Evolutionary conservation across 2,329 filamentous ascomycete genomes (phyloP).

Genomic region (Penicillium brasilianum): DNA sequence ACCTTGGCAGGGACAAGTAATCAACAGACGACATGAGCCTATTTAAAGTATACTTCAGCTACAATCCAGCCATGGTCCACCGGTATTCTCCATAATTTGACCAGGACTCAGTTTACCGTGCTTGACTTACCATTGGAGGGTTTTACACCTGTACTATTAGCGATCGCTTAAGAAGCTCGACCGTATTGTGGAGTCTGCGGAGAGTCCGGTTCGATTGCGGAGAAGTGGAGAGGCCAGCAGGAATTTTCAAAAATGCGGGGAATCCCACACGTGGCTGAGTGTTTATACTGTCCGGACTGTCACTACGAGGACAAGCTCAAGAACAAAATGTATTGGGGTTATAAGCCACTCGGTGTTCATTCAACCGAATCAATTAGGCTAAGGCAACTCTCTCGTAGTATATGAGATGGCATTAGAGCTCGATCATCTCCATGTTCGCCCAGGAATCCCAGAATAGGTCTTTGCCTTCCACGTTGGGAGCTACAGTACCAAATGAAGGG

Average conservation of each 20-base stretch:
- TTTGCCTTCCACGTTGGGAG: not conserved
- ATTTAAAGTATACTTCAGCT: not conserved
- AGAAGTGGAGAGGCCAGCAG: conserved; percentile 3
- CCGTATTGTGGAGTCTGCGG: not conserved
- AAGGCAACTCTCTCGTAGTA: not conserved
- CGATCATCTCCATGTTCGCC: not conserved
- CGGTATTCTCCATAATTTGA: not conserved
- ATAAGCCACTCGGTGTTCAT: conserved; percentile 1
- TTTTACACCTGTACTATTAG: not conserved
- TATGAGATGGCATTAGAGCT: not conserved
- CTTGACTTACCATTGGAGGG: not conserved
- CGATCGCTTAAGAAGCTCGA: not conserved
- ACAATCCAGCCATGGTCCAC: not conserved
- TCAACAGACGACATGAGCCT: not conserved
- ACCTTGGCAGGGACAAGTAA: not conserved
- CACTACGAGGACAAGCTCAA: not conserved
- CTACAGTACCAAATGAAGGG: not conserved
- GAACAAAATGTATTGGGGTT: not conserved
- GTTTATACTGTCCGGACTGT: too few species aligned
- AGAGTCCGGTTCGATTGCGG: conserved; percentile 5
- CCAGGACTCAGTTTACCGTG: not conserved
- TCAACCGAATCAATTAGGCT: not conserved
- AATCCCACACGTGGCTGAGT: not conserved
- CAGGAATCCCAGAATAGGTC: not conserved
- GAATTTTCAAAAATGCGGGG: not conserved